Evolutionary conservation across 495 filamentous ascomycete species (phyloP), one percentile per base, ranked within the genome.

Genomic region (Aspergillus coremiiformis): DNA sequence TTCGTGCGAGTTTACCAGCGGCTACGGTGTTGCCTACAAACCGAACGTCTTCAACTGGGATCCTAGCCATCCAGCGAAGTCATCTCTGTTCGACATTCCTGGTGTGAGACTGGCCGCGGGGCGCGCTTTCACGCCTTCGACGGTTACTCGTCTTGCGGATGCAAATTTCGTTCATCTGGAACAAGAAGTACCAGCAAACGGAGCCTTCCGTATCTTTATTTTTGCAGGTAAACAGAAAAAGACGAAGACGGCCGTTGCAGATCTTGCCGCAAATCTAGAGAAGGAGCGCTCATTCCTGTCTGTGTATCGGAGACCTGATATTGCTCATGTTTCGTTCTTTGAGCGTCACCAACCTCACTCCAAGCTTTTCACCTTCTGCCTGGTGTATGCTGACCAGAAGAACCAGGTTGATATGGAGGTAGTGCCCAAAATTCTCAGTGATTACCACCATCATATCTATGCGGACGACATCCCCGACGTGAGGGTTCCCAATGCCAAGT

Each of bases 81-180:
- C 84, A 8, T 61, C 69, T 30, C 68, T 90, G 56, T 84, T 93
- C 64, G 71, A 83, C 61, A 73, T 84, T 6, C 67, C 75, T 20
- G 76, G 75, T 46, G 82, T 77, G 35, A 83, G 77, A 39, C 69
- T 90, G 47, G 77, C 75, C 4, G 72, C 84, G 4, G 89, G 89
- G 47, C 82, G 85, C 14, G 79, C 89, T 21, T 77, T 94, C 65
- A 82, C 75, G 19, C 86, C 86, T 19, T 76, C 84, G 4, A 85
- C 83, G 49, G 90, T 94, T 30, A 95, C 87, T 23, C 79, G 90
- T 29, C 84, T 94, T 23, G 81, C 84, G 4, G 90, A 95, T 62
- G 83, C 87, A 60, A 94, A 93, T 71, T 78, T 86, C 21, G 87
- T 92, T 12, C 85, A 93, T 57, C 71, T 95, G 33, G 90, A 95